Conservation (phyloP, 1,284 basidiomycete species). For the Leccinum fuscescens region DNA sequence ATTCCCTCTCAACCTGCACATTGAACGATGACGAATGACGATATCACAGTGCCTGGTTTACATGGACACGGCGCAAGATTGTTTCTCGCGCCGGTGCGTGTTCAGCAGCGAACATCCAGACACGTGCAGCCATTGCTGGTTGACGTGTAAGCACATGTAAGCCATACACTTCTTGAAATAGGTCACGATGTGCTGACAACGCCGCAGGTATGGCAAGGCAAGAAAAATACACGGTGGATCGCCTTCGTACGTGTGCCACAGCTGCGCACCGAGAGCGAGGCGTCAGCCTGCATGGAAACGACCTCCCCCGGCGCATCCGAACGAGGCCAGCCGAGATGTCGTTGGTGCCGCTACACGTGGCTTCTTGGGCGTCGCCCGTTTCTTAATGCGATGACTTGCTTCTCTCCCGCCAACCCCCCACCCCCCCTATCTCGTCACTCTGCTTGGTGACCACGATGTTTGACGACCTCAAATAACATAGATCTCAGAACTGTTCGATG, state of each 20-base stretch:
- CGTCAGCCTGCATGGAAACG: slow-evolving; percentile 23
- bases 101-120: slow-evolving; percentile 30
- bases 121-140: slow-evolving; percentile 23
- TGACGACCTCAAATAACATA: neutral
- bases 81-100: slow-evolving; percentile 30
- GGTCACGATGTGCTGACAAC: slow-evolving; percentile 1
- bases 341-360: slow-evolving; percentile 2
- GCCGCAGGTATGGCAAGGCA: slow-evolving; percentile 25
- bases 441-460: neutral
- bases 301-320: slow-evolving; percentile 15
- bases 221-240: slow-evolving; percentile 29
- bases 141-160: slow-evolving; percentile 29
- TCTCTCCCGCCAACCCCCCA: neutral
- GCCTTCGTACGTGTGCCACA: slow-evolving; percentile 28
- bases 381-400: slow-evolving; percentile 15
- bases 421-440: too few relatives aligned
- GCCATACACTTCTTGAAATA: neutral
- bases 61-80: slow-evolving; percentile 32
- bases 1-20: neutral
- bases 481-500: neutral
- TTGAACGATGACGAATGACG: neutral
- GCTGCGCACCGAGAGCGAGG: slow-evolving; percentile 23
- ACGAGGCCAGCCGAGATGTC: neutral
- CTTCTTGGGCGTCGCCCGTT: slow-evolving; percentile 9
- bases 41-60: slow-evolving; percentile 18